Evolutionary conservation across 169 alveolate species (phyloP).

Genomic region (Plasmodium falciparum): DNA sequence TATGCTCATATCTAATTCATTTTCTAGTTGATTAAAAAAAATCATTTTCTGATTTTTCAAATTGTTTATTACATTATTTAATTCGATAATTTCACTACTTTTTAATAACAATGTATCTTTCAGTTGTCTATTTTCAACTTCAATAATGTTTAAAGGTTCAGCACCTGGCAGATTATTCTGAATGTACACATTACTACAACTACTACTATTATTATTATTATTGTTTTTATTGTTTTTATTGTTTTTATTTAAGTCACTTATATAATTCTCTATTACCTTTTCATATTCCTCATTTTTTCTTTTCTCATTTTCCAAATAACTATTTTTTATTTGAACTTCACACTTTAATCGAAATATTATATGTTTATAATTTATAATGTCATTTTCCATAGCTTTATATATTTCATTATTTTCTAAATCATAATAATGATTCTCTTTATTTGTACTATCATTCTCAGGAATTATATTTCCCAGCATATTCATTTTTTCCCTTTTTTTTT

Average conservation of each 20-base stretch:
- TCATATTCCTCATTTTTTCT: constrained; percentile 52
- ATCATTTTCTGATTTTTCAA: constrained; percentile 19
- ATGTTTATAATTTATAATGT: constrained; percentile 21
- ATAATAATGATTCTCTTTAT: neutral
- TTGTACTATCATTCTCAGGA: neutral
- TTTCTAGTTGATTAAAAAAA: constrained; percentile 9
- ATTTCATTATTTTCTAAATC: constrained; percentile 10
- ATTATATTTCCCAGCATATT: neutral
- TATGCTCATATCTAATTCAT: constrained; percentile 28
- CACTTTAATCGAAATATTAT: constrained; percentile 14
- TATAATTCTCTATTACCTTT: constrained; percentile 7
- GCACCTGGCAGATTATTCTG: neutral
- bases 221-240: neutral
- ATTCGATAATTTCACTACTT: constrained; percentile 27
- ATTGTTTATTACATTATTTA: constrained; percentile 33
- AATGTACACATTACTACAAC: neutral
- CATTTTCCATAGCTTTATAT: constrained; percentile 12
- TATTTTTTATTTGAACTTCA: constrained; percentile 14
- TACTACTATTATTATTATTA: neutral
- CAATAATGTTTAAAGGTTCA: constrained; percentile 9
- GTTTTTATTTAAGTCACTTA: neutral
- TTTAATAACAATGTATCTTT: constrained; percentile 25
- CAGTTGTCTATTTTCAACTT: constrained; percentile 25
- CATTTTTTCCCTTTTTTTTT: too few relatives aligned
- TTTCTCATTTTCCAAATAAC: constrained; percentile 30